Percentiles rank a stretch among this genome's conserved stretches.
Conservation (phyloP, 2,329 filamentous ascomycete species). For the Aureobasidium sp. region DNA sequence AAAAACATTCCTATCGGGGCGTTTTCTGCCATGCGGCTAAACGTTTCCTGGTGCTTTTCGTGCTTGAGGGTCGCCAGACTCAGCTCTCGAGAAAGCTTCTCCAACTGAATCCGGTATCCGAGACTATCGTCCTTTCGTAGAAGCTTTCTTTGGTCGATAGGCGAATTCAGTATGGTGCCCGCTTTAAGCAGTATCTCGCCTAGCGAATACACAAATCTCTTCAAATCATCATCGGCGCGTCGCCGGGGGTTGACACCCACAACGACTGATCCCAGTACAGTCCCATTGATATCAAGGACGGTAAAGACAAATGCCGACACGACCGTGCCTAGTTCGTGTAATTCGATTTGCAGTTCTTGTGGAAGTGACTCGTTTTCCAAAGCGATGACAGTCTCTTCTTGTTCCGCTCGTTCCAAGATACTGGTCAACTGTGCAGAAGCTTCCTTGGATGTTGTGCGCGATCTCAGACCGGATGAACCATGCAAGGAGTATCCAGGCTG, state of each 20-base stretch:
- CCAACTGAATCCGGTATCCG: background rate
- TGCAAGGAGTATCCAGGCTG: background rate
- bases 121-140: background rate
- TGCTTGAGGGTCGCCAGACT: constrained; percentile 27
- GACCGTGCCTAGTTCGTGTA: background rate
- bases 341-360: background rate
- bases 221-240: background rate
- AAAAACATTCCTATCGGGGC: constrained; percentile 14
- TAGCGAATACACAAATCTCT: background rate
- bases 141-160: background rate
- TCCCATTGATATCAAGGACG: background rate
- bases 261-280: background rate
- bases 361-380: background rate
- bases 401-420: background rate
- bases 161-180: background rate
- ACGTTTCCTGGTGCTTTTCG: constrained; percentile 30
- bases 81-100: constrained; percentile 29
- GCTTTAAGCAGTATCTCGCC: background rate
- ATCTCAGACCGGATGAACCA: background rate
- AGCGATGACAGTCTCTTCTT: background rate
- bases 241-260: background rate
- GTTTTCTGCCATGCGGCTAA: constrained; percentile 9
- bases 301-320: background rate
- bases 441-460: background rate
- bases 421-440: background rate